Base-by-base conservation (phyloP, 2,329 filamentous ascomycete species). In the Neonectria hederae region DNA sequence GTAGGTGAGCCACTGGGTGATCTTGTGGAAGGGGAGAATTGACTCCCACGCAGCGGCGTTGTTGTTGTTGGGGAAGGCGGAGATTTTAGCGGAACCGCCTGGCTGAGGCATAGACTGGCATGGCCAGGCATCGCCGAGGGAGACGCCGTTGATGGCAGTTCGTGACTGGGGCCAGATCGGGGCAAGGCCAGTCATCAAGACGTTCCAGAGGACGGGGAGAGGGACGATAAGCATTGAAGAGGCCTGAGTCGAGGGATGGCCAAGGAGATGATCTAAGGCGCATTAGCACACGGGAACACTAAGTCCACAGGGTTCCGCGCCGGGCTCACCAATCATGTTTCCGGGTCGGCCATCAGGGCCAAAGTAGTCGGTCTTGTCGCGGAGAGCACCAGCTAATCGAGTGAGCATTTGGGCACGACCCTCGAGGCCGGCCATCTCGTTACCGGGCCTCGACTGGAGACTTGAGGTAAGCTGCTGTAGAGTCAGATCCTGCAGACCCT, bases 1-100 rank as follows among this genome's bases (percentile, higher is more conserved):
- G 80, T 97, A 97, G 54, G 92, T 93, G 60, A 97, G 89, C 94
- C 94, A 97, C 78, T 97, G 94, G 0, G 94, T 97, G 38, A 97
- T 86, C 80, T 97, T 97, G 83, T 97, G 94, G 82, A 97, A 97
- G 0, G 94, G 94, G 11, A 95, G 87, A 66, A 97, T 94, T 0
- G 86, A 91, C 75, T 94, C 90, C 91, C 91, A 94, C 2, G 72
- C 72, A 5, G 72, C 69, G 19, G 72, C 66, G 28, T 74, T 74
- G 58, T 64, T 53, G 58, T 53, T 68, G 55, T 64, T 66, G 32
- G 63, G 63, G 51, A 68, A 66, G 42, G 72, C 67, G 51, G 72
- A 74, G 9, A 74, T 62, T 59, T 74, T 74, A 45, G 70, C 26
- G 3, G 76, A 73, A 4, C 87, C 84, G 4, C 86, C 87, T 1